Base-by-base conservation (phyloP, 1,284 basidiomycete genomes). In the Irpex rosettiformis region DNA sequence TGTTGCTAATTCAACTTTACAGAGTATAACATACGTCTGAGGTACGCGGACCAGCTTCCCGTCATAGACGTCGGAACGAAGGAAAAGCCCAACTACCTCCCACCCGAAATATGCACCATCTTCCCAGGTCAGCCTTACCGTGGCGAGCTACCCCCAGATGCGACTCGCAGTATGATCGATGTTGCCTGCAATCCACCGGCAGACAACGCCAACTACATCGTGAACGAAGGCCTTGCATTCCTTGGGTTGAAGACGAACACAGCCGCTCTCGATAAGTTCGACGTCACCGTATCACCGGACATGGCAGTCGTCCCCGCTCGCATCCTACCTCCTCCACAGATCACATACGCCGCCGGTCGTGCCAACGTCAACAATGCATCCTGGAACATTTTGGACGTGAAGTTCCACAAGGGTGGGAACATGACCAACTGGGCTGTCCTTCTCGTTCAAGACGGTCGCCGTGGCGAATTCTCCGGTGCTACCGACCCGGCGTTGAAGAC, bases 371-470 rank as follows among this genome's bases (percentile, higher is more conserved):
- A 64, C 25, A 80, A 86, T 42, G 89, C 84, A 0, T 79, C 80
- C 25, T 92, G 90, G 90, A 91, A 91, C 62, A 83, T 90, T 55
- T 66, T 86, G 25, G 76, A 85, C 22, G 83, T 87, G 54, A 82
- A 82, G 65, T 89, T 90, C 67, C 83, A 85, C 28, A 65, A 67
- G 2, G 80, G 81, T 0, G 83, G 75, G 0, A 62, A 57, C 1
- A 76, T 88, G 22, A 52, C 66, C 10, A 75, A 73, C 51, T 88
- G 85, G 85, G 84, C 81, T 70, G 79, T 88, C 4, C 61, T 89
- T 1, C 77, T 83, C 11, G 77, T 90, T 18, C 70, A 75, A 18
- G 86, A 88, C 7, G 68, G 69, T 18, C 74, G 77, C 3, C 45
- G 48, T 0, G 58, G 59, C 13, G 71, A 73, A 18, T 73, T 85